Evolutionary conservation across 2,329 filamentous ascomycete genomes (phyloP).

Genomic region (Penicillium griseofulvum): DNA sequence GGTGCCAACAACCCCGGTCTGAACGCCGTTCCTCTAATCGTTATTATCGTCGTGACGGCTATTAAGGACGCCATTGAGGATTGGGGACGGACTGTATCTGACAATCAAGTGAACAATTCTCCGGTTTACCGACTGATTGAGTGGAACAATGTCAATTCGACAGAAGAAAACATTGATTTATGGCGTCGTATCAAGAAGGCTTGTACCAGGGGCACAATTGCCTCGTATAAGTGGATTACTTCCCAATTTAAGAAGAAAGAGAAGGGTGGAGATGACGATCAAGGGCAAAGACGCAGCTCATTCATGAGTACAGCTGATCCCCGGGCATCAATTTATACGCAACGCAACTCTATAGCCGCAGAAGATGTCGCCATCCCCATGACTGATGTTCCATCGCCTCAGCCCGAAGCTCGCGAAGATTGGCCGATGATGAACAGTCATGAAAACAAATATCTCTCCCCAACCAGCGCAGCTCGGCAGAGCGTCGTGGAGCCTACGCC

Average conservation of each 20-base stretch:
- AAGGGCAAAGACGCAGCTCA: conserved; percentile 64
- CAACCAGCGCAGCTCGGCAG: conserved; percentile 30
- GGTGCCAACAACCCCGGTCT: conserved; percentile 86
- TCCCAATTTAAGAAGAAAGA: conserved; percentile 51
- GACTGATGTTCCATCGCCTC: conserved; percentile 87
- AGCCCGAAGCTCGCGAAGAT: conserved; percentile 53
- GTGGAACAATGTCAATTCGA: conserved; percentile 91
- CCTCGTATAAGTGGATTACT: conserved; percentile 54
- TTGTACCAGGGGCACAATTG: conserved; percentile 62
- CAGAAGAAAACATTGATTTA: conserved; percentile 75
- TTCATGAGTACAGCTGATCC: conserved; percentile 60
- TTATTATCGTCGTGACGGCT: conserved; percentile 83
- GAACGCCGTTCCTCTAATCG: conserved; percentile 85
- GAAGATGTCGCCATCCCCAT: conserved; percentile 77
- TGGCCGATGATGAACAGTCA: conserved; percentile 37
- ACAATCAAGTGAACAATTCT: conserved; percentile 94
- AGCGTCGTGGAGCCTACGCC: conserved; percentile 28
- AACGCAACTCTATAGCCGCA: conserved; percentile 43
- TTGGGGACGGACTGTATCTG: conserved; percentile 83
- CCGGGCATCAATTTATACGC: conserved; percentile 56
- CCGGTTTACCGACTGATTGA: conserved; percentile 84
- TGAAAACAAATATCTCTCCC: conserved; percentile 33
- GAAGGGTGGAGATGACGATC: conserved; percentile 14
- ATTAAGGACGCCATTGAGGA: conserved; percentile 96
- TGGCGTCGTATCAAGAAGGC: conserved; percentile 94